phyloP scores from a whole-genome alignment of 1,284 basidiomycete species.

The Boletellus dicymbophilus region DNA sequence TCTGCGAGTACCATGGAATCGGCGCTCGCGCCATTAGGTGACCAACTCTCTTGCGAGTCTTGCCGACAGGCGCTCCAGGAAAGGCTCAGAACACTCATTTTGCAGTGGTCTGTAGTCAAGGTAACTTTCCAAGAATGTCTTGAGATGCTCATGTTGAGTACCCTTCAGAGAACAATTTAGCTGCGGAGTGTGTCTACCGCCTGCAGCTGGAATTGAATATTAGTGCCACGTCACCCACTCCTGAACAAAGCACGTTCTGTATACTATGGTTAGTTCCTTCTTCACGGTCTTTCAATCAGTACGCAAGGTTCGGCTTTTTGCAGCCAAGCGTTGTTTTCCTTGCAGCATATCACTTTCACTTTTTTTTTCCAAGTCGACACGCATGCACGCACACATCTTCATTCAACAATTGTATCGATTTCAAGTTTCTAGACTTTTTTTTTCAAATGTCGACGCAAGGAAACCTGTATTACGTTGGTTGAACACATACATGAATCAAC shows the following conservation, averaged over 20 bases:
- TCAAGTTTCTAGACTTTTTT: not conserved
- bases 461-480: constrained; percentile 12
- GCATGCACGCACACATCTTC: constrained; percentile 1
- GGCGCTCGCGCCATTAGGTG: constrained; percentile 56
- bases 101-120: constrained; percentile 80
- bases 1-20: constrained; percentile 62
- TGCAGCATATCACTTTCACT: constrained; percentile 4
- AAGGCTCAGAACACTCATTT: constrained; percentile 64
- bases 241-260: constrained; percentile 1
- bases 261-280: not conserved
- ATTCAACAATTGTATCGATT: constrained; percentile 2
- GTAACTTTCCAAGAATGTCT: constrained; percentile 35
- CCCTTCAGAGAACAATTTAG: constrained; percentile 34
- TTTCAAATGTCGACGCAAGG: constrained; percentile 4
- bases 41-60: constrained; percentile 59
- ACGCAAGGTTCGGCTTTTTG: not conserved
- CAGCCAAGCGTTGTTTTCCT: not conserved
- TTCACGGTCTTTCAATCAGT: not conserved
- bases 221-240: no score
- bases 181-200: no score
- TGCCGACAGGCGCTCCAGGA: constrained; percentile 63
- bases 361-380: not conserved
- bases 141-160: constrained; percentile 10
- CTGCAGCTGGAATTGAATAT: no score
- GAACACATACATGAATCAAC: constrained; percentile 11